These are phyloP conservation scores for Komagataea norvegica DNA, from an alignment of 1,139 yeast species.

Conservation along the genomic window DNA sequence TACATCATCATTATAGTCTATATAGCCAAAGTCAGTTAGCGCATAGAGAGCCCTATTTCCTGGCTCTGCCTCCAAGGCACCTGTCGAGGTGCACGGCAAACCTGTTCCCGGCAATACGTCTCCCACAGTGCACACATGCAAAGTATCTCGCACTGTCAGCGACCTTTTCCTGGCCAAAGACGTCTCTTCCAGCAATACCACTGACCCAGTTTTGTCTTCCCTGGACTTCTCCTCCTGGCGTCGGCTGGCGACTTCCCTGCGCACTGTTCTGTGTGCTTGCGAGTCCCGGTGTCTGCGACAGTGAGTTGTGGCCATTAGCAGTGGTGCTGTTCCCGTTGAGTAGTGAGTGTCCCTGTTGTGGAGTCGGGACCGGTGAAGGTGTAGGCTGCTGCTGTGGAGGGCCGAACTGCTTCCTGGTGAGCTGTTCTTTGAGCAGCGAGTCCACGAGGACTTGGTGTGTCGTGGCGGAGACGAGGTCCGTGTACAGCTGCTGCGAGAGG, in stretches of 20 bases:
- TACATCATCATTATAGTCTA: slow-evolving; percentile 1
- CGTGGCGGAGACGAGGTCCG: slow-evolving; percentile 36
- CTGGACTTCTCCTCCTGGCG: slow-evolving; percentile 23
- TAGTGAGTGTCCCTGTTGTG: slow-evolving; percentile 3
- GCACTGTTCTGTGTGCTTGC: slow-evolving; percentile 22
- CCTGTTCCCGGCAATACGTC: slow-evolving; percentile 86
- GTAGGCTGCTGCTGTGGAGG: slow-evolving; percentile 17
- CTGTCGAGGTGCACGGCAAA: slow-evolving; percentile 92
- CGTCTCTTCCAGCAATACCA: slow-evolving; percentile 39
- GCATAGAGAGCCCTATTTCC: no score
- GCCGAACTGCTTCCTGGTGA: slow-evolving; percentile 31
- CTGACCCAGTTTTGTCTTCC: slow-evolving; percentile 23
- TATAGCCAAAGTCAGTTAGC: no score
- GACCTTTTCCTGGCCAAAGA: slow-evolving; percentile 45
- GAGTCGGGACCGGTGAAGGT: slow-evolving; percentile 15
- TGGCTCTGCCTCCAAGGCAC: slow-evolving; percentile 62
- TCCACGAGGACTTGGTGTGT: slow-evolving; percentile 40
- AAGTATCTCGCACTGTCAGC: slow-evolving; percentile 50
- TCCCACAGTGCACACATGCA: slow-evolving; percentile 71
- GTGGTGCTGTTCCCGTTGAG: slow-evolving; percentile 12
- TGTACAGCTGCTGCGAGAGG: slow-evolving; percentile 29
- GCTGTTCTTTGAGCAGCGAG: slow-evolving; percentile 38
- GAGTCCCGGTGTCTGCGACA: slow-evolving; percentile 28
- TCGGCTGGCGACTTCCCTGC: slow-evolving; percentile 16
- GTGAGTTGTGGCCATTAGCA: slow-evolving; percentile 20